A percentile compares a stretch with the other conserved stretches of the same genome.
These are phyloP conservation scores for Vitis labrusca DNA, from an alignment of 164 flowering plant species.

Conservation along the genomic window DNA sequence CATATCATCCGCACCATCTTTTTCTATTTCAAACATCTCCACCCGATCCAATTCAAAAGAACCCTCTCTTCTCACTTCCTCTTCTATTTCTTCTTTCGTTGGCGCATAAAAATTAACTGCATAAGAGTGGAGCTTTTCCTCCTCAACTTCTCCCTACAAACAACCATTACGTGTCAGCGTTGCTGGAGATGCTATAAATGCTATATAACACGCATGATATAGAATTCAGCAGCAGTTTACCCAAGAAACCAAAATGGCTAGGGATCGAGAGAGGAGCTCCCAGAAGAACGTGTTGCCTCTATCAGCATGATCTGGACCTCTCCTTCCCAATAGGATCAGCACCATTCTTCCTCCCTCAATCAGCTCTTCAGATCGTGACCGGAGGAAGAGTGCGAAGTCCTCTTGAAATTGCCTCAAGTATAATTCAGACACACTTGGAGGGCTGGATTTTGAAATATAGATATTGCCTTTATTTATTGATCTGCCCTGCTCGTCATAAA, in stretches of 20 bases:
- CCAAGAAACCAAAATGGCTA: constrained; percentile 49
- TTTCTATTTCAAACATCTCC: constrained; percentile 55
- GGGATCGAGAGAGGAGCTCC: constrained; percentile 58
- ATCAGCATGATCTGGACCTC: constrained; percentile 44
- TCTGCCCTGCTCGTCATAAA: constrained; percentile 50
- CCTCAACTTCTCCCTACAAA: constrained; percentile 59
- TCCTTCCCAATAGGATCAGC: constrained; percentile 59
- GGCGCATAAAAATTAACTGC: constrained; percentile 81
- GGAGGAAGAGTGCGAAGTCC: constrained; percentile 64
- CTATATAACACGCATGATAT: neutral
- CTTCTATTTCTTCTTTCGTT: constrained; percentile 59
- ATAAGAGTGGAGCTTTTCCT: constrained; percentile 63
- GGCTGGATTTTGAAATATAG: constrained; percentile 60
- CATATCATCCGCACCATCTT: constrained; percentile 11
- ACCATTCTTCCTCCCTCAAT: constrained; percentile 70
- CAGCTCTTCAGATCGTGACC: constrained; percentile 61
- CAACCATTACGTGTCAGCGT: too few species aligned
- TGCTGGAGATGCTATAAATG: too few species aligned
- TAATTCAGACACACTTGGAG: constrained; percentile 45
- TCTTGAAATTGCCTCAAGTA: constrained; percentile 59
- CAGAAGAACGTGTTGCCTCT: constrained; percentile 65
- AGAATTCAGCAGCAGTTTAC: constrained; percentile 23
- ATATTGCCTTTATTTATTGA: constrained; percentile 66
- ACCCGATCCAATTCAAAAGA: constrained; percentile 50
- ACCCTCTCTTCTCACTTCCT: constrained; percentile 52